Percentiles rank a stretch among this genome's conserved stretches.
Evolutionary conservation across 148 eudicot species (phyloP).

Genomic region (Limonium bicolor): DNA sequence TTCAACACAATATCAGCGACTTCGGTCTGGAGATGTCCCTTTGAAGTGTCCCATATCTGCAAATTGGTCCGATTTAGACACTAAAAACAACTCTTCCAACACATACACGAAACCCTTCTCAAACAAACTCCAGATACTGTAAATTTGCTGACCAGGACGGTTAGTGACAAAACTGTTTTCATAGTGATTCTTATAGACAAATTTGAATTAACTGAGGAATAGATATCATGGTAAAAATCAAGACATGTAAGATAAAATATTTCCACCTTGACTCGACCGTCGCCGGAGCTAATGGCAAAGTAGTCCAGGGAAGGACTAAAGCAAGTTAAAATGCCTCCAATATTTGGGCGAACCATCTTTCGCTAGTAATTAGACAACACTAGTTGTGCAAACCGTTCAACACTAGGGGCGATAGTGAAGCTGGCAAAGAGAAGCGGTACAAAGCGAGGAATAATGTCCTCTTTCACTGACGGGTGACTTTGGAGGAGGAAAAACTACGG

Average conservation of each 20-base stretch:
- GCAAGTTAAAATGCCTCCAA: conserved; percentile 55
- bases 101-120: conserved; percentile 1
- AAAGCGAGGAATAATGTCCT: too few relatives aligned
- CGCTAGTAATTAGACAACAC: too few relatives aligned
- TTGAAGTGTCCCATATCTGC: conserved; percentile 86
- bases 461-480: too few relatives aligned
- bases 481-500: too few relatives aligned
- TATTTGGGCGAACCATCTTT: conserved; percentile 42
- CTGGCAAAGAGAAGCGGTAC: too few relatives aligned
- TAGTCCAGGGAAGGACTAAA: conserved; percentile 73
- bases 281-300: conserved; percentile 64
- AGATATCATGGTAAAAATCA: too few relatives aligned
- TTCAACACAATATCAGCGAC: conserved; percentile 39
- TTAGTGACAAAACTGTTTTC: too few relatives aligned
- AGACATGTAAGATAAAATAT: neutral
- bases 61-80: neutral
- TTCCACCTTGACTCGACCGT: conserved; percentile 75
- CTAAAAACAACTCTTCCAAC: conserved; percentile 2
- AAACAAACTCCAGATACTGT: neutral
- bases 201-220: too few relatives aligned
- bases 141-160: too few relatives aligned
- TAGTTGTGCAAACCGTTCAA: too few relatives aligned
- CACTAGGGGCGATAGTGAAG: too few relatives aligned
- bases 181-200: too few relatives aligned
- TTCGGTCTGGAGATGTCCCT: conserved; percentile 76